Evolutionary conservation across 345 rosid genomes (phyloP), one percentile per base, ranked within the genome.

Genomic region (Linum lewisii): DNA sequence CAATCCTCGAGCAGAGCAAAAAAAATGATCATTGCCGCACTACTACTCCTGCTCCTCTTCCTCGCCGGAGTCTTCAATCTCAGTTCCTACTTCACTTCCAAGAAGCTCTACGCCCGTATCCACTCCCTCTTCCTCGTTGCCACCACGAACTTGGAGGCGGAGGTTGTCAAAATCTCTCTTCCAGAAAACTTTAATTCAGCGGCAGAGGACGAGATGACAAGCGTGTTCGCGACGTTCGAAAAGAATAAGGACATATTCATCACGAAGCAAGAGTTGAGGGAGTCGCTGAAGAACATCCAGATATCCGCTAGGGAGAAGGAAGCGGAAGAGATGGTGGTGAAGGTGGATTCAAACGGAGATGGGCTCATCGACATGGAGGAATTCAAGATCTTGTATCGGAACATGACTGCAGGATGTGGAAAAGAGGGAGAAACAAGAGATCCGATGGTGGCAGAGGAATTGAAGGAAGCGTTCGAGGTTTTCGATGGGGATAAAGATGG

Each of bases 401-500:
- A 87, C 0, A 63, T 91, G 6, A 72, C 16, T 16, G 47, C 18
- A 0, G 47, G 47, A 29, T 1, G 34, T 83, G 83, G 81, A 62
- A 0, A 88, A 73, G 49, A 70, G 75, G 25, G 79, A 81, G 89
- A 76, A 69, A 56, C 21, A 2, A 21, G 60, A 9, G 65, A 64
- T 4, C 47, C 18, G 15, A 85, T 74, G 51, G 94, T 80, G 62
- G 85, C 57, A 81, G 86, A 85, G 81, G 62, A 69, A 95, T 91
- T 91, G 88, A 83, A 61, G 69, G 96, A 91, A 53, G 95, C 95
- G 5, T 91, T 91, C 59, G 74, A 81, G n/a, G 96, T 91, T 50
- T 91, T 91, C 54, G 98, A 91, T 42, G 79, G 74, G 21, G 84
- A 91, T 26, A 92, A 96, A 0, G 96, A 91, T 51, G 98, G 98